These are phyloP conservation scores for Fusarium ambrosium DNA, from an alignment of 2,329 filamentous ascomycete species.

Conservation along the genomic window DNA sequence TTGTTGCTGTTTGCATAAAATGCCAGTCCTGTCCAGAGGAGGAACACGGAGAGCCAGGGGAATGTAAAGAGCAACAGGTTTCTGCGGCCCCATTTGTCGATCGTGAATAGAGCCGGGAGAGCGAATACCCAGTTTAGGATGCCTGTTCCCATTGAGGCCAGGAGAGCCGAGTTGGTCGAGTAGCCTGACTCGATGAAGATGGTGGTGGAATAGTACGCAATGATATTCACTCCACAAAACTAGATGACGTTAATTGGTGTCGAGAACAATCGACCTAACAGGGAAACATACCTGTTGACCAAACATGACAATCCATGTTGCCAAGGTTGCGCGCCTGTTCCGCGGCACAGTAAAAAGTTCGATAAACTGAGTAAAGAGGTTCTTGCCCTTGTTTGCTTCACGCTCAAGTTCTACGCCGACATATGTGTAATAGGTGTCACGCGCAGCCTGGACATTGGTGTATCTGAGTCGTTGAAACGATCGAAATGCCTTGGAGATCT, in stretches of 20 bases:
- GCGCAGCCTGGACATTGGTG: neutral
- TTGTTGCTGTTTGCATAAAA: neutral
- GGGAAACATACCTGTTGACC: neutral
- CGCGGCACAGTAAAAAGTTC: conserved; percentile 1
- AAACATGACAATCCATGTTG: conserved; percentile 7
- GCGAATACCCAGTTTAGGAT: conserved; percentile 3
- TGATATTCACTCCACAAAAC: conserved; percentile 5
- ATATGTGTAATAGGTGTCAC: conserved; percentile 3
- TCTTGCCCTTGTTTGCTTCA: conserved; percentile 4
- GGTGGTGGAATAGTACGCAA: conserved; percentile 9
- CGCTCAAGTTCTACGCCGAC: conserved; percentile 2
- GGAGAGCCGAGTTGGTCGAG: conserved; percentile 7
- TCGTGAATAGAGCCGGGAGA: neutral
- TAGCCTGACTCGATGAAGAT: conserved; percentile 9
- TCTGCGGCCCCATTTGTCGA: conserved; percentile 3
- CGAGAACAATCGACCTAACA: neutral
- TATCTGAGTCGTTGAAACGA: neutral
- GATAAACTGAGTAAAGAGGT: conserved; percentile 2
- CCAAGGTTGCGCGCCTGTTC: conserved; percentile 1
- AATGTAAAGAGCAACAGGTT: neutral
- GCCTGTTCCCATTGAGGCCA: neutral
- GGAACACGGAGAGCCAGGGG: neutral
- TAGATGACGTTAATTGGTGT: neutral
- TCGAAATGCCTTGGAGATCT: neutral
- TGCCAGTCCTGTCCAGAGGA: neutral